A percentile compares a stretch with the other conserved stretches of the same genome.
Evolutionary conservation across 805 yeast species (phyloP).

Genomic region (Clavispora vitiphila): DNA sequence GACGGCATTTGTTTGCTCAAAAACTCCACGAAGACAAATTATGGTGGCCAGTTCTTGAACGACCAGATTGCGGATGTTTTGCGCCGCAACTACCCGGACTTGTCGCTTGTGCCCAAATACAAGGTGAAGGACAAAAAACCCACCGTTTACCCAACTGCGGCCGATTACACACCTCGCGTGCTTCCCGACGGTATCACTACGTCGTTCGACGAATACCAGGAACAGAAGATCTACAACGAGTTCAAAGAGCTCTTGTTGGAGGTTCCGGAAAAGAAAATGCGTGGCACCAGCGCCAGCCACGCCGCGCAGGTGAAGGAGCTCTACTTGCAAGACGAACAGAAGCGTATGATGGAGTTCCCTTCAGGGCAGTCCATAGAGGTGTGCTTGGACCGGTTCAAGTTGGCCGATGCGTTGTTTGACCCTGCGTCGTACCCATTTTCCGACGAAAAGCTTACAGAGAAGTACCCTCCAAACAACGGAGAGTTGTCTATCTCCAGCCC

Average conservation of each 20-base stretch:
- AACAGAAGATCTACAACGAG: conserved; percentile 55
- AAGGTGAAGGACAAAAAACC: conserved; percentile 44
- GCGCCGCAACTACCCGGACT: conserved; percentile 19
- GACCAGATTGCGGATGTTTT: conserved; percentile 47
- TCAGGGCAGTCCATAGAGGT: conserved; percentile 65
- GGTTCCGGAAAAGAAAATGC: conserved; percentile 40
- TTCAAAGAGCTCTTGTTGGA: conserved; percentile 69
- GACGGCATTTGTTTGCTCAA: conserved; percentile 75
- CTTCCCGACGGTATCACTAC: conserved; percentile 33
- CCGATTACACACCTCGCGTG: conserved; percentile 17
- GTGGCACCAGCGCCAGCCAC: conserved; percentile 16
- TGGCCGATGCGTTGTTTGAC: conserved; percentile 71
- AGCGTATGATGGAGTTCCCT: conserved; percentile 66
- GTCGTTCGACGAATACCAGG: conserved; percentile 54
- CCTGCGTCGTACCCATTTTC: conserved; percentile 45
- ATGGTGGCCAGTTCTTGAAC: conserved; percentile 66
- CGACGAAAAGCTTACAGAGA: conserved; percentile 16
- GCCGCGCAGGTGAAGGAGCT: conserved; percentile 20
- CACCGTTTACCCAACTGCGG: conserved; percentile 27
- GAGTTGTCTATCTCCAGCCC: conserved; percentile 42
- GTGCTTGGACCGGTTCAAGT: conserved; percentile 52
- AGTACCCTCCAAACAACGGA: conserved; percentile 46
- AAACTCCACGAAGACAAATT: conserved; percentile 64
- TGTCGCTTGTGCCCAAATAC: conserved; percentile 37
- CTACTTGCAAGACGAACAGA: conserved; percentile 23